Base-by-base conservation (phyloP, 2,329 filamentous ascomycete genomes). In the Colletotrichum sp. region DNA sequence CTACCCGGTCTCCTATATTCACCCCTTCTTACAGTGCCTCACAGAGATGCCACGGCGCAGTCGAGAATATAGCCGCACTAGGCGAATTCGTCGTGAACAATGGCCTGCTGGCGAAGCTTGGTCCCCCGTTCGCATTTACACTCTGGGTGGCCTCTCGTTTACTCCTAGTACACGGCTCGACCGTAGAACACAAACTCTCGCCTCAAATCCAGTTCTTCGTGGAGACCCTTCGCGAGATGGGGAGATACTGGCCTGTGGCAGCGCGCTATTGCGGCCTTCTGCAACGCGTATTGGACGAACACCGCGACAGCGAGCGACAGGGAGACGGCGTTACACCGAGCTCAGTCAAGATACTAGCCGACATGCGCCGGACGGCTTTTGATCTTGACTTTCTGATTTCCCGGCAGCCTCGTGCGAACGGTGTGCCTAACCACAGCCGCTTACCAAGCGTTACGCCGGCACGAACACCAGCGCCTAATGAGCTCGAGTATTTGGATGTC, bases 321-420 rank as follows among this genome's bases (percentile, higher is more conserved):
- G 93, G 92, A 13, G 93, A 95, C 78, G 90, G 93, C 5, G 90
- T 94, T 33, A 95, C 94, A 0, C 95, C 95, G 0, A 95, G 92
- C 21, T 95, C 93, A 1, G 95, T 98, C 58, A 93, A 92, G 80
- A 98, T 98, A 67, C 85, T 98, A 1, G 94, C 95, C 2, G 96
- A 98, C 79, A 98, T 98, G 96, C 90, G 96, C 24, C 89, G 96
- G 24, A 97, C 94, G 64, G 96, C 95, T 1, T 97, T 96, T 79
- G 96, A 98, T 80, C 88, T 98, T 6, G 96, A 98, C 79, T 95
- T 97, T 77, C 86, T 98, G 36, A 98, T 98, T 75, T 95, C 94
- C 6, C 90, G 94, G 11, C 95, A 98, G 82, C 95, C 94, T 2
- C 86, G 84, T 13, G 58, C 73, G 24, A 76, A 76, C 43, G 76